phyloP scores from a whole-genome alignment of 768 basidiomycete species.

The Russula virescens region DNA sequence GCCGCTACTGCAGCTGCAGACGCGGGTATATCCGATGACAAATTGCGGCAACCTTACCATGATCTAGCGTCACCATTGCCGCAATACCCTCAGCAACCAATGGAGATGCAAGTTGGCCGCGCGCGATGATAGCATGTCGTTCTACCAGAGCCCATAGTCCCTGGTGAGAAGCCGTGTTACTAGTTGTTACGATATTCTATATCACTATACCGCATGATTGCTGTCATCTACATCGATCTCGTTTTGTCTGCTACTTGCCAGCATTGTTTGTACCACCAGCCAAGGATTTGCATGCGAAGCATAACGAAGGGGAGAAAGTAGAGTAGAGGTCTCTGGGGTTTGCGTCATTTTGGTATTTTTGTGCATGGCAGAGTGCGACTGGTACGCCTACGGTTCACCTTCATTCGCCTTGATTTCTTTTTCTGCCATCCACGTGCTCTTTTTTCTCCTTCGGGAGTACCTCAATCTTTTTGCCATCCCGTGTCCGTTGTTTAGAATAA shows the following conservation, averaged over 20 bases:
- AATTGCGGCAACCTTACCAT: constrained; percentile 18
- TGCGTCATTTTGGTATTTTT: not conserved
- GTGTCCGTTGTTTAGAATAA: too few relatives aligned
- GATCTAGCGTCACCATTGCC: constrained; percentile 24
- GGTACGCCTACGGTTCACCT: not conserved
- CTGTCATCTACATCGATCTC: constrained; percentile 23
- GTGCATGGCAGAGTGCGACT: constrained; percentile 4
- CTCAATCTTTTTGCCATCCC: too few relatives aligned
- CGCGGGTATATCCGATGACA: constrained; percentile 28
- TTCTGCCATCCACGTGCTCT: too few relatives aligned
- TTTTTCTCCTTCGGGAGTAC: too few relatives aligned
- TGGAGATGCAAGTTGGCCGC: constrained; percentile 33
- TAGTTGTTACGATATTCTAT: constrained; percentile 17
- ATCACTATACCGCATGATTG: constrained; percentile 20
- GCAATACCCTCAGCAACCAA: constrained; percentile 25
- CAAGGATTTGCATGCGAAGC: not conserved
- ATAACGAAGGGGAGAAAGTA: not conserved
- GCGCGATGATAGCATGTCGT: constrained; percentile 23
- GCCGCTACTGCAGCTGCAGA: constrained; percentile 69
- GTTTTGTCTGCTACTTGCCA: constrained; percentile 10
- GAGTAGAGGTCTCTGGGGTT: not conserved
- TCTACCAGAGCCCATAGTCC: not conserved
- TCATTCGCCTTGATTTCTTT: not conserved
- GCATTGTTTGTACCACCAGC: constrained; percentile 17
- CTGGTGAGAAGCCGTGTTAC: constrained; percentile 2